These are phyloP conservation scores for Aphelidium insulamus DNA, from an alignment of 371 early-diverging fungal species.

Conservation along the genomic window DNA sequence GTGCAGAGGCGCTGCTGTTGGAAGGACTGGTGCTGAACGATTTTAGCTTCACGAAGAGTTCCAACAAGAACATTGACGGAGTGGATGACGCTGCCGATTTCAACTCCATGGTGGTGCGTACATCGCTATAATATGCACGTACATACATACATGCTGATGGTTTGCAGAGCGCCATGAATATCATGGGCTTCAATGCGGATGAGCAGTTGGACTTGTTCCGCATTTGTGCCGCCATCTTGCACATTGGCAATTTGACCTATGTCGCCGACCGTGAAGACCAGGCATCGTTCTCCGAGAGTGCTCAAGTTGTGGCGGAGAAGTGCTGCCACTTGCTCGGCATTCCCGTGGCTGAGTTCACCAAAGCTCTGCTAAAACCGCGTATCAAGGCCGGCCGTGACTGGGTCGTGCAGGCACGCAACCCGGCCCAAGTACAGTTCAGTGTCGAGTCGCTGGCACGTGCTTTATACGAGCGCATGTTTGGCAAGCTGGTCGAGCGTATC, in stretches of 20 bases:
- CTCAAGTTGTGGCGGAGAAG: constrained; percentile 45
- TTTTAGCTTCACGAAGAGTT: constrained; percentile 59
- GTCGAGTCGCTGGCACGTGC: constrained; percentile 84
- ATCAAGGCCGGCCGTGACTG: constrained; percentile 94
- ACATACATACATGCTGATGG: not conserved
- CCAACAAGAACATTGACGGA: constrained; percentile 68
- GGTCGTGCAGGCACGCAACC: constrained; percentile 74
- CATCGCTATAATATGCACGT: not conserved
- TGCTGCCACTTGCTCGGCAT: constrained; percentile 91
- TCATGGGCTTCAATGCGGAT: constrained; percentile 56
- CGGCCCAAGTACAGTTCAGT: constrained; percentile 67
- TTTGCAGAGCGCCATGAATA: constrained; percentile 46
- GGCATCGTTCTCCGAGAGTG: constrained; percentile 59
- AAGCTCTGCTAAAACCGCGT: constrained; percentile 64
- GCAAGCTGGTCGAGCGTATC: constrained; percentile 63
- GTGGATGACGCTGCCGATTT: constrained; percentile 86
- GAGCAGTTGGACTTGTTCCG: constrained; percentile 64
- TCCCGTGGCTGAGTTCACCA: constrained; percentile 60
- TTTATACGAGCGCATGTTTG: constrained; percentile 96
- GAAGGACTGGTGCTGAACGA: constrained; percentile 39
- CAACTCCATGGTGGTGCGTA: constrained; percentile 30
- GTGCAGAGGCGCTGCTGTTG: constrained; percentile 32
- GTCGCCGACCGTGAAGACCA: constrained; percentile 53
- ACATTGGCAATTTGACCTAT: constrained; percentile 83
- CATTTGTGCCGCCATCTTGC: constrained; percentile 77